Conservation (phyloP, 2,329 filamentous ascomycete species). For the Saccharata proteae region DNA sequence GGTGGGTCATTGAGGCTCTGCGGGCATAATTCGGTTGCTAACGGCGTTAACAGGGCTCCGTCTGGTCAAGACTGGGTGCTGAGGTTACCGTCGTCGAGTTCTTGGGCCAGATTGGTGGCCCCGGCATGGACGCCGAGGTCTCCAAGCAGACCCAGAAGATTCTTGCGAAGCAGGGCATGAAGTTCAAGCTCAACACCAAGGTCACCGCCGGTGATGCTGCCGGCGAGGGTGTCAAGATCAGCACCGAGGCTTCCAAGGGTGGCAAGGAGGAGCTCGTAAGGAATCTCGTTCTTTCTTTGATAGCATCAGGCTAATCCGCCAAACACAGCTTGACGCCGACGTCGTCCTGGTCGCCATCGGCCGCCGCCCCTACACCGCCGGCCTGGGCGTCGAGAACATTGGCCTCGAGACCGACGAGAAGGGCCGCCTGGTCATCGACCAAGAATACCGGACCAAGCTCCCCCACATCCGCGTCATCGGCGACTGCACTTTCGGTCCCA, state of each 20-base stretch:
- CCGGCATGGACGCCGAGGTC: constrained; percentile 92
- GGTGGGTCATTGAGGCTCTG: constrained; percentile 37
- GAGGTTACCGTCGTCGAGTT: constrained; percentile 98
- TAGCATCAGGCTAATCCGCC: constrained; percentile 9
- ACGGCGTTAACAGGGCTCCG: constrained; percentile 49
- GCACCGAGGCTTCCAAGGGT: constrained; percentile 86
- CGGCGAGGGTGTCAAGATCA: constrained; percentile 66
- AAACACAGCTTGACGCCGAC: constrained; percentile 68
- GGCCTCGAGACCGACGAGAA: constrained; percentile 85
- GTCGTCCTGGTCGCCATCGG: constrained; percentile 96
- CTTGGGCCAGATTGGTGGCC: constrained; percentile 88
- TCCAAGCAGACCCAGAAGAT: constrained; percentile 87
- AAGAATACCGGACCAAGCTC: constrained; percentile 95
- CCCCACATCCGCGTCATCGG: constrained; percentile 95
- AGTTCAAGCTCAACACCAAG: constrained; percentile 98
- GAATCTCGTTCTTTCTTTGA: constrained; percentile 13
- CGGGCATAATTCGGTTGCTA: constrained; percentile 14
- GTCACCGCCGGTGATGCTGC: constrained; percentile 73
- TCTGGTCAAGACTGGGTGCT: constrained; percentile 87
- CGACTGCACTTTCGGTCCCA: constrained; percentile 92
- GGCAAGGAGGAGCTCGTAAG: constrained; percentile 85
- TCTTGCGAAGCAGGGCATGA: constrained; percentile 89
- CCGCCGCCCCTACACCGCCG: constrained; percentile 84
- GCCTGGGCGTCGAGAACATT: constrained; percentile 86
- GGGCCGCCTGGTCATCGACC: constrained; percentile 91